These are phyloP conservation scores for Cryptococcus sp. DNA, from an alignment of 1,284 basidiomycete genomes.

Conservation along the genomic window DNA sequence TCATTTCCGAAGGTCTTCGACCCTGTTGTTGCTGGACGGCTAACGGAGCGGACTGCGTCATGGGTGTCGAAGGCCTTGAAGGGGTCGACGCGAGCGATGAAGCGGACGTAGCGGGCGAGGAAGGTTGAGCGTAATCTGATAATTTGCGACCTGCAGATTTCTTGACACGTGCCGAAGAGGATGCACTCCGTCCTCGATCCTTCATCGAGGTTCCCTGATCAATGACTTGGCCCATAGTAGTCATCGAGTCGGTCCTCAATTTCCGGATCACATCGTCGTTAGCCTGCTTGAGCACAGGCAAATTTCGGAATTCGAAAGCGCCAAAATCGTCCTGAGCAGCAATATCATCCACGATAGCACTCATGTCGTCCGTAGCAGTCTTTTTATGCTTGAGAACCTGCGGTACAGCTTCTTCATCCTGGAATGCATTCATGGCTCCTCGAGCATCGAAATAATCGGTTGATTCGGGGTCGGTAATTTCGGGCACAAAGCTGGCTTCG, in stretches of 20 bases:
- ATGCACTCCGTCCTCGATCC: slow-evolving; percentile 27
- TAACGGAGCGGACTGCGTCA: slow-evolving; percentile 22
- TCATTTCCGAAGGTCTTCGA: slow-evolving; percentile 78
- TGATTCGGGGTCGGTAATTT: slow-evolving; percentile 90
- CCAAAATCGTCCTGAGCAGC: slow-evolving; percentile 76
- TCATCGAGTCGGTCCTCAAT: slow-evolving; percentile 55
- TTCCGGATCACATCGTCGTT: slow-evolving; percentile 98
- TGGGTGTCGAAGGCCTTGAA: slow-evolving; percentile 73
- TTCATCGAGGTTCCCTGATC: slow-evolving; percentile 16
- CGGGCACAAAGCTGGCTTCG: slow-evolving; percentile 93
- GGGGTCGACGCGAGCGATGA: slow-evolving; percentile 90
- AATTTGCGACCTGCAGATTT: slow-evolving; percentile 9
- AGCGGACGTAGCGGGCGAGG: slow-evolving; percentile 82
- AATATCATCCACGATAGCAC: slow-evolving; percentile 47
- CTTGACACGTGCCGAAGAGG: slow-evolving; percentile 16
- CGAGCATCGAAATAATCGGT: slow-evolving; percentile 99
- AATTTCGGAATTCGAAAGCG: slow-evolving; percentile 96
- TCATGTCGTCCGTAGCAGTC: slow-evolving; percentile 35
- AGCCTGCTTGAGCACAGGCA: slow-evolving; percentile 93
- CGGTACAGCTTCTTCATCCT: slow-evolving; percentile 59
- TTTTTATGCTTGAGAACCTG: slow-evolving; percentile 65
- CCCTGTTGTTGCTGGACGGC: slow-evolving; percentile 52
- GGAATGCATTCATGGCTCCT: slow-evolving; percentile 52
- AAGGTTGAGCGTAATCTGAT: slow-evolving; percentile 15
- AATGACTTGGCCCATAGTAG: slow-evolving; percentile 23